Evolutionary conservation across 768 basidiomycete genomes (phyloP).

Genomic region (Tylopilus plumbeoviolaceoides): DNA sequence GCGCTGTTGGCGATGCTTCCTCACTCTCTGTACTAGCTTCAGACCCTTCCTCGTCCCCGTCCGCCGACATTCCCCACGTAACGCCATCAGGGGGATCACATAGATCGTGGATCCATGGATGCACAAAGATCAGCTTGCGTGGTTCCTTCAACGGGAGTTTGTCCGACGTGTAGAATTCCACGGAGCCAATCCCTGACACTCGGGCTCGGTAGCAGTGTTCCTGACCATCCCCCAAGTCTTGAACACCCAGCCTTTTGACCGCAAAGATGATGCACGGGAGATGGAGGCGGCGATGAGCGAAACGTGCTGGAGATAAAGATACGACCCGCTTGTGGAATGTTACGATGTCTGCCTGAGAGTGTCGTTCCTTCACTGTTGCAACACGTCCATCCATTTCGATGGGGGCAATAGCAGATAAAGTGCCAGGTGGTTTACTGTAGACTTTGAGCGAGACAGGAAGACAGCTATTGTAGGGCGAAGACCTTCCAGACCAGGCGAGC

Average conservation of each 20-base stretch:
- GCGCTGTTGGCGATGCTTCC: not conserved
- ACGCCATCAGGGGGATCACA: not conserved
- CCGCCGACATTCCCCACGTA: not conserved
- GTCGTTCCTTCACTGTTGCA: not conserved
- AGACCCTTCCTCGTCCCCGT: not conserved
- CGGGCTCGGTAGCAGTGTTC: not conserved
- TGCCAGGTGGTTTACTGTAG: not conserved
- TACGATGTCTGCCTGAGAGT: not conserved
- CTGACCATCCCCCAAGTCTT: not conserved
- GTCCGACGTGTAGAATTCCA: not conserved
- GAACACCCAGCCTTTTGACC: not conserved
- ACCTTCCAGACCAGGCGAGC: conserved; percentile 10
- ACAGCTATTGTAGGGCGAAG: conserved; percentile 13
- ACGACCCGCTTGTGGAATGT: not conserved
- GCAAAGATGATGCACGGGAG: not conserved
- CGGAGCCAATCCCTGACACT: not conserved
- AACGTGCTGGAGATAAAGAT: not conserved
- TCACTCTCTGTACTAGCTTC: too few species aligned
- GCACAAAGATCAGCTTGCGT: not conserved
- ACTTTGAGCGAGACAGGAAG: conserved; percentile 1
- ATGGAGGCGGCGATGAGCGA: not conserved
- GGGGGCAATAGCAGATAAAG: not conserved
- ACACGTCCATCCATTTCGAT: not conserved
- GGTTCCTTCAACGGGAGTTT: not conserved
- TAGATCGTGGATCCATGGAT: conserved; percentile 9